Evolutionary conservation across 23 red algal species (phyloP), one percentile per base, ranked within the genome.

Genomic region (Gracilaria domingensis): DNA sequence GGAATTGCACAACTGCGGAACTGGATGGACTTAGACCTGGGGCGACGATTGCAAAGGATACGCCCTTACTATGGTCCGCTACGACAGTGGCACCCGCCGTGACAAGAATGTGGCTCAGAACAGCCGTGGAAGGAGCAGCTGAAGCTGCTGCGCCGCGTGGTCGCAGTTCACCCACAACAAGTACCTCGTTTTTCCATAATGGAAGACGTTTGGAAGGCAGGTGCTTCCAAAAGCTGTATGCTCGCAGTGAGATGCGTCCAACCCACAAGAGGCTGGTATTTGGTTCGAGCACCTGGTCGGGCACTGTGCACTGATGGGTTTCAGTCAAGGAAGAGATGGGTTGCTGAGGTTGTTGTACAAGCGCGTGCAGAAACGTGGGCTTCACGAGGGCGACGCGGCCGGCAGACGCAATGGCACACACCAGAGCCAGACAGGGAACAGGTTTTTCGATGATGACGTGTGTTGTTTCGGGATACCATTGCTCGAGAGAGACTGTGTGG

Each of bases 21-120:
- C 5, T 79, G 8, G 54, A 44, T 26, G 55, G 50, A 56, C 53
- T 39, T 16, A 83, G 7, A 67, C 84, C 84, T 4, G 84, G 65
- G n/a, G 65, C 84, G 69, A 77, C 84, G 21, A 88, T 75, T 12
- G 84, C 84, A 58, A 88, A 88, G 7, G 84, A 72, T 33, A 34
- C 30, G 28, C 35, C 2, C 28, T 14, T 16, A 24, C 29, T 34
- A 17, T 75, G 64, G 24, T 25, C 45, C 16, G 67, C 13, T 28
- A 77, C 57, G 34, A 88, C 84, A 2, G 59, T 30, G 16, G 84
- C 84, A 14, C 84, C 84, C 7, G 65, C 84, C 6, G 84, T 34
- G 9, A 11, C 37, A 12, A 88, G 50, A 33, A 88, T 59, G 14
- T 88, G 48, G 12, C 44, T 2, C n/a, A 88, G 28, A 33, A 75